A percentile compares a stretch with the other conserved stretches of the same genome.
Conservation (phyloP, 2,329 filamentous ascomycete genomes). For the Myriosclerotinia scirpicola region DNA sequence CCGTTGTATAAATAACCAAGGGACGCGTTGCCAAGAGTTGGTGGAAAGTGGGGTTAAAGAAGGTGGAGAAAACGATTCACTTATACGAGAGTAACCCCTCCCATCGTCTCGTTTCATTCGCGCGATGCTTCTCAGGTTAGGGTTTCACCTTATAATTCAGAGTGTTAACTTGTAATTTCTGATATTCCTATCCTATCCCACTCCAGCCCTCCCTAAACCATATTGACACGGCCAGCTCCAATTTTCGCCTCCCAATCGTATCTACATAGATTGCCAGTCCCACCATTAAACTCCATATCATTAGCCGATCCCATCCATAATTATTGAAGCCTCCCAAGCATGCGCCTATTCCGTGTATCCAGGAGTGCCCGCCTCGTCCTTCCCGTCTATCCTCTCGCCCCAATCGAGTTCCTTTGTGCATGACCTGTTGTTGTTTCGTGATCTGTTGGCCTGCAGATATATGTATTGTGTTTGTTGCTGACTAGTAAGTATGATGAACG, state of each 20-base stretch:
- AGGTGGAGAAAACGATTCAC: too few relatives aligned
- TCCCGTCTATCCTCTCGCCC: background rate
- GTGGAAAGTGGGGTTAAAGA: background rate
- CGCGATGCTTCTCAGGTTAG: background rate
- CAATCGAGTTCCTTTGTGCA: background rate
- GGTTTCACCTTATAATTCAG: too few relatives aligned
- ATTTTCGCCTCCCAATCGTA: background rate
- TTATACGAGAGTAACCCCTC: background rate
- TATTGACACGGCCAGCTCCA: slow-evolving; percentile 6
- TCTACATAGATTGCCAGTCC: slow-evolving; percentile 1
- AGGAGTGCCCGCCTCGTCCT: slow-evolving; percentile 12
- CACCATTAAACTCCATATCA: slow-evolving; percentile 13
- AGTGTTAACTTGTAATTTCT: background rate
- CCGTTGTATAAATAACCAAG: too few relatives aligned
- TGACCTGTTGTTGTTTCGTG: background rate
- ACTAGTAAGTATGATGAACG: background rate
- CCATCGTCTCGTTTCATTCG: background rate
- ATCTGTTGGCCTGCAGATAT: background rate
- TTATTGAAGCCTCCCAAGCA: slow-evolving; percentile 6
- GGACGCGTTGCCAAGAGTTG: too few relatives aligned
- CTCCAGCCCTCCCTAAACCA: background rate
- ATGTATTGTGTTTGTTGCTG: background rate
- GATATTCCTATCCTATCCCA: background rate
- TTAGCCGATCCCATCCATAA: slow-evolving; percentile 10
- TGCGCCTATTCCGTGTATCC: slow-evolving; percentile 15